phyloP scores from a whole-genome alignment of 2,329 filamentous ascomycete species.

The Penicillium thymicola region DNA sequence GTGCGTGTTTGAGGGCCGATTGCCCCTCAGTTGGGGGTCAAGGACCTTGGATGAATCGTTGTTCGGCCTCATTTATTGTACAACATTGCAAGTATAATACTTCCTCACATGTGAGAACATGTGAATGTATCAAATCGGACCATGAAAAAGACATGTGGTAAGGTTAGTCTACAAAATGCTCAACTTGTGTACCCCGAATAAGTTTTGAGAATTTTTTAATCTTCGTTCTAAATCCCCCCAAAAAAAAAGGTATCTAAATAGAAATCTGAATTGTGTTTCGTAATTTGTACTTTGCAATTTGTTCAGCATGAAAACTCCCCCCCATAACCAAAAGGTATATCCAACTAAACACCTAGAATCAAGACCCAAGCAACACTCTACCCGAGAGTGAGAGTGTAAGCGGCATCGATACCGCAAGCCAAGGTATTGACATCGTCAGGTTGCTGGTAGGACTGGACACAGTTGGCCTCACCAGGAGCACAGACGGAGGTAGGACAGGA shows the following conservation, averaged over 20 bases:
- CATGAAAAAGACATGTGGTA: not conserved
- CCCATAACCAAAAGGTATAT: constrained; percentile 6
- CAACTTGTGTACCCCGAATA: not conserved
- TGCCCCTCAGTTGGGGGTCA: not conserved
- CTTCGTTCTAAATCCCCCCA: not conserved
- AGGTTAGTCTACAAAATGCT: not conserved
- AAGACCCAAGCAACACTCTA: constrained; percentile 6
- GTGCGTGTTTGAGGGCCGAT: not conserved
- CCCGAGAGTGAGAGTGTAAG: constrained; percentile 40
- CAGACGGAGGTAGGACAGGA: constrained; percentile 25
- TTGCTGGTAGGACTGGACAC: constrained; percentile 28
- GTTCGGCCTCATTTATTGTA: not conserved
- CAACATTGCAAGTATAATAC: not conserved
- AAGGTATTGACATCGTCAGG: constrained; percentile 29
- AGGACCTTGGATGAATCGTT: not conserved
- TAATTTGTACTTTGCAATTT: constrained; percentile 5
- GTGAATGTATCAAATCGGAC: not conserved
- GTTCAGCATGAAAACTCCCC: constrained; percentile 3
- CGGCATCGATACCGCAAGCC: constrained; percentile 20
- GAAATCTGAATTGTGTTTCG: not conserved
- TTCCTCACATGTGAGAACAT: not conserved
- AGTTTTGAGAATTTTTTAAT: not conserved
- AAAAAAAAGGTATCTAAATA: not conserved
- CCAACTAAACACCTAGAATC: constrained; percentile 6
- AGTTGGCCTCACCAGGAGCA: constrained; percentile 24